phyloP scores from a whole-genome alignment of 208 protist genomes.

The Wallacemonas collosoma region DNA sequence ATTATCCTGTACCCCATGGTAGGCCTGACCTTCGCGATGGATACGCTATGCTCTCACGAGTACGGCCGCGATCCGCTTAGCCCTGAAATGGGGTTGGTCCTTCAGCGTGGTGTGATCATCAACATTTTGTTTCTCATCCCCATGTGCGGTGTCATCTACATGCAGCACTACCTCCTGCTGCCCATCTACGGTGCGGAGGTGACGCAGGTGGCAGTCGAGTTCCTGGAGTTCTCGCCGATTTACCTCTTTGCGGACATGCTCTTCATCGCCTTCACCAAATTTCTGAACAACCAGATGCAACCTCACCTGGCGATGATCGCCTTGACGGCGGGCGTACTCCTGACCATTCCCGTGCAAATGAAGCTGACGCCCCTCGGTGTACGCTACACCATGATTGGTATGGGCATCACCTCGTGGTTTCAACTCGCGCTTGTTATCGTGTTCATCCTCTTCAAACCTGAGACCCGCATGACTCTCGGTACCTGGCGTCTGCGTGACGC shows the following conservation, averaged over 20 bases:
- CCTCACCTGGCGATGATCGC: constrained; percentile 80
- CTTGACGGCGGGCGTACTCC: constrained; percentile 65
- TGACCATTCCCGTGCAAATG: constrained; percentile 68
- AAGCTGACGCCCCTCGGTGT: constrained; percentile 79
- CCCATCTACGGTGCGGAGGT: constrained; percentile 57
- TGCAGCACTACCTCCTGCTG: constrained; percentile 41
- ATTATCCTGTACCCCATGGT: constrained; percentile 76
- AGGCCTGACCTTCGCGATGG: constrained; percentile 83
- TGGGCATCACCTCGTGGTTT: constrained; percentile 75
- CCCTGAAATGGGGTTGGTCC: constrained; percentile 66
- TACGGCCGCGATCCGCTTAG: constrained; percentile 75
- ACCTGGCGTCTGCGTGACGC: constrained; percentile 63
- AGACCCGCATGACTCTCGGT: constrained; percentile 75
- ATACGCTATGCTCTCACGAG: constrained; percentile 86
- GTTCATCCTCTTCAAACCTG: constrained; percentile 63
- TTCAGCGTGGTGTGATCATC: constrained; percentile 80
- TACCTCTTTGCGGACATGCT: constrained; percentile 67
- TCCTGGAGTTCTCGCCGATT: constrained; percentile 64
- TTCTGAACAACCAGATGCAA: constrained; percentile 88
- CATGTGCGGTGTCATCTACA: constrained; percentile 57
- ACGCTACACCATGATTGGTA: constrained; percentile 81
- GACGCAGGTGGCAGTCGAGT: constrained; percentile 59
- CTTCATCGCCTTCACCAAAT: constrained; percentile 81
- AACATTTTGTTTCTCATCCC: constrained; percentile 67
- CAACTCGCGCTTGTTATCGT: constrained; percentile 67